phyloP scores from a whole-genome alignment of 129 eudicot genomes.

The Ambrosia artemisiifolia region DNA sequence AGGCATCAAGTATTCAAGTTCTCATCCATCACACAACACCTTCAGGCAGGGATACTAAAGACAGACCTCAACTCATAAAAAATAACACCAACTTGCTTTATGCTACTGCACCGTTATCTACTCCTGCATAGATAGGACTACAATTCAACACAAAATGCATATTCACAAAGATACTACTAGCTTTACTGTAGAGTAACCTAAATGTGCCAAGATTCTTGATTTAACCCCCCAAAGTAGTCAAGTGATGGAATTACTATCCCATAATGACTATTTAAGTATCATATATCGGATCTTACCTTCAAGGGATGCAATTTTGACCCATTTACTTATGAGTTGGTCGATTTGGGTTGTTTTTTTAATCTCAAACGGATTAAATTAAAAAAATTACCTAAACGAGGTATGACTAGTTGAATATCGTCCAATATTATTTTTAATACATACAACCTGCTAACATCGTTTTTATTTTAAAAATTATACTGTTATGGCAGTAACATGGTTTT shows the following conservation, averaged over 20 bases:
- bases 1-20: slow-evolving; percentile 16
- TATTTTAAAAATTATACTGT: not conserved
- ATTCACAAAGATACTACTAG: not conserved
- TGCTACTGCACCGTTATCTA: slow-evolving; percentile 21
- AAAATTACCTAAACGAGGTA: not conserved
- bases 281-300: not conserved
- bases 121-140: slow-evolving; percentile 23
- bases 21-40: slow-evolving; percentile 24
- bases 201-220: not conserved
- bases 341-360: not conserved
- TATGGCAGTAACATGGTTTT: not conserved
- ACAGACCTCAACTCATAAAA: slow-evolving; percentile 14
- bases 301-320: not conserved
- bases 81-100: slow-evolving; percentile 7
- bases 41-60: slow-evolving; percentile 3
- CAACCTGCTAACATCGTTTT: not conserved
- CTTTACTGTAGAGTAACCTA: not conserved
- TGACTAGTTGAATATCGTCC: not conserved
- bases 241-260: too few species aligned
- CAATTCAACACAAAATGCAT: slow-evolving; percentile 10
- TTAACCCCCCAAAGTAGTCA: not conserved
- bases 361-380: not conserved
- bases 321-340: not conserved
- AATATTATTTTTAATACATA: not conserved
- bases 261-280: not conserved